Evolutionary conservation across 2,329 filamentous ascomycete genomes (phyloP), one percentile per base, ranked within the genome.

Genomic region (Aschersonia sp.): DNA sequence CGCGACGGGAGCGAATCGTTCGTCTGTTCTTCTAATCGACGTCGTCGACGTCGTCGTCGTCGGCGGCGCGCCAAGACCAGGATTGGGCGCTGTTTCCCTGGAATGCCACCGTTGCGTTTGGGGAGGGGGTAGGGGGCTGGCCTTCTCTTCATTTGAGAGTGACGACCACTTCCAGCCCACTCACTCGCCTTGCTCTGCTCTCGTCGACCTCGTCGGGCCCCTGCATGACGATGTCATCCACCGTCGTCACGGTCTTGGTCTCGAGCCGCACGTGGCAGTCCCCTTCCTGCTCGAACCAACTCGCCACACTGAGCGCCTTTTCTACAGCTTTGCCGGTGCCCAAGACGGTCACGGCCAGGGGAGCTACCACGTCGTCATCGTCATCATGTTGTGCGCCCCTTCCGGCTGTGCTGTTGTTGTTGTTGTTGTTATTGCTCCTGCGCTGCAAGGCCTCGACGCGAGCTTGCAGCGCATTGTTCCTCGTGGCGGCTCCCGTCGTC

Each of bases 321-420:
- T 74, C 68, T 32, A 87, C 79, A 6, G 83, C 83, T 53, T 72
- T 74, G 1, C 83, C 83, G 0, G 80, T 81, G 6, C 77, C 83
- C 47, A 82, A 70, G 2, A 86, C 60, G 11, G 73, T 66, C 4
- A 85, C 79, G n/a, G 40, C 40, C 46, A 48, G 22, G 9, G 49
- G 44, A 10, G 29, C 32, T 8, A 37, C 4, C 8, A 9, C 32
- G 22, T 22, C 22, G 14, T n/a, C 35, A 6, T 6, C 10, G 22
- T 22, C 22, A 22, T 22, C 22, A 22, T 22, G 22, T 22, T 22
- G 22, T 22, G 22, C 22, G 22, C 22, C 22, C 3, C 22, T 22
- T 22, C 22, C 3, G 22, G 22, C 22, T 22, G 22, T 22, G 22
- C 3, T 22, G 22, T 22, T 22, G 22, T 22, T 45, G 5, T 44